Evolutionary conservation across 805 yeast genomes (phyloP).

Genomic region (Huiozyma naganishii): DNA sequence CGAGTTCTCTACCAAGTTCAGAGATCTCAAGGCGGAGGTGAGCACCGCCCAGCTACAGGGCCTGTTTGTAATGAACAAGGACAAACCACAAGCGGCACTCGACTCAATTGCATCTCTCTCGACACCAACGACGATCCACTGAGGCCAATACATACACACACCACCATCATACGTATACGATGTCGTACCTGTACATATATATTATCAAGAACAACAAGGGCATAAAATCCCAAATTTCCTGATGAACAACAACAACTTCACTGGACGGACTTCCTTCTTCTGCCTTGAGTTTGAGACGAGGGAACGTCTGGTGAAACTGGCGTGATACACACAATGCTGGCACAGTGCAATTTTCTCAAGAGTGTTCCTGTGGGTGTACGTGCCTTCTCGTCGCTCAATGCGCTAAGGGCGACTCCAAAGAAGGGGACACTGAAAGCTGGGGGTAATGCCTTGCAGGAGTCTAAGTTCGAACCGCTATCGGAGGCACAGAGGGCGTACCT

Average conservation of each 20-base stretch:
- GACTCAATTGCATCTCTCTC: slow-evolving; percentile 39
- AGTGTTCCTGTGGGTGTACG: neutral
- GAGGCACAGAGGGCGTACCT: slow-evolving; percentile 58
- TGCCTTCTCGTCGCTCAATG: neutral
- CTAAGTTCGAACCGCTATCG: slow-evolving; percentile 22
- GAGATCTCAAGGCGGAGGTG: slow-evolving; percentile 19
- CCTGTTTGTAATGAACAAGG: slow-evolving; percentile 82
- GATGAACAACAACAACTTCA: too few species aligned
- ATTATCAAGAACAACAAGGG: slow-evolving; percentile 25
- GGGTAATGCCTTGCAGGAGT: too few species aligned
- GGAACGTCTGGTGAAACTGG: too few species aligned
- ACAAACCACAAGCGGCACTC: slow-evolving; percentile 68
- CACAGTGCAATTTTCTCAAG: too few species aligned
- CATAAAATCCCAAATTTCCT: too few species aligned
- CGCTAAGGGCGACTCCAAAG: neutral
- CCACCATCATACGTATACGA: neutral
- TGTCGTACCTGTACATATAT: slow-evolving; percentile 17
- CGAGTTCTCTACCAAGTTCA: slow-evolving; percentile 22
- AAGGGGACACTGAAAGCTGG: too few species aligned
- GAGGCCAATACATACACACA: neutral
- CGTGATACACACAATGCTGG: too few species aligned
- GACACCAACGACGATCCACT: slow-evolving; percentile 21
- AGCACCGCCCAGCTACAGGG: slow-evolving; percentile 96
- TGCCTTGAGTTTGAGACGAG: too few species aligned
- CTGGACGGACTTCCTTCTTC: too few species aligned